Conservation (phyloP, 345 rosid genomes). For the Cardamine occulta region DNA sequence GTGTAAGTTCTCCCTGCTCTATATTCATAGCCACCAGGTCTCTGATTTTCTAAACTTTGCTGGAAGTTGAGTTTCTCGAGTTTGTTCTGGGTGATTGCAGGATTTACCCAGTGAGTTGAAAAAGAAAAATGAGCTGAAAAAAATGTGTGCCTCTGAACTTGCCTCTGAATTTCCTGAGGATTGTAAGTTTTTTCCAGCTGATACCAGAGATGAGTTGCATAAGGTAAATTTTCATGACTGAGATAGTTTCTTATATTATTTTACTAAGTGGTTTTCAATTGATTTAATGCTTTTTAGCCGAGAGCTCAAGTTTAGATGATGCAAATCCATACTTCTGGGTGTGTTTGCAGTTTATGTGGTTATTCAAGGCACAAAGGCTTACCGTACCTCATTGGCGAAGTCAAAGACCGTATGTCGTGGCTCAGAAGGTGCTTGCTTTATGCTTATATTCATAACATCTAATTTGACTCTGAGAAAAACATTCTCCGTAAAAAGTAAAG, state of each 20-base stretch:
- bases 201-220: slow-evolving; percentile 88
- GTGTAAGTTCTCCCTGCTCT: slow-evolving; percentile 58
- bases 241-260: background rate
- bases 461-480: background rate
- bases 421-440: slow-evolving; percentile 62
- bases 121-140: slow-evolving; percentile 67
- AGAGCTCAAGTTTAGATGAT: slow-evolving; percentile 15
- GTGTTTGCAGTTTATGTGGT: slow-evolving; percentile 77
- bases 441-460: slow-evolving; percentile 2
- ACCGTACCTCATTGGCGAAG: slow-evolving; percentile 87
- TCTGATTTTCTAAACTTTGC: background rate
- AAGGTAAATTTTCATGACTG: slow-evolving; percentile 57
- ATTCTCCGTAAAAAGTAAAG: background rate
- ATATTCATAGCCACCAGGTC: slow-evolving; percentile 11
- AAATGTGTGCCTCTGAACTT: slow-evolving; percentile 68
- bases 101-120: slow-evolving; percentile 75
- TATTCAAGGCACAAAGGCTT: slow-evolving; percentile 84
- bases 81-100: slow-evolving; percentile 44
- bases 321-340: slow-evolving; percentile 7
- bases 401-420: slow-evolving; percentile 76
- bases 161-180: slow-evolving; percentile 85
- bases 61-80: slow-evolving; percentile 17
- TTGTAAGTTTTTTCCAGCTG: slow-evolving; percentile 83
- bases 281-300: background rate
- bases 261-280: background rate